Evolutionary conservation across 805 yeast species (phyloP), one percentile per base, ranked within the genome.

Genomic region (Ogataea naganishii): DNA sequence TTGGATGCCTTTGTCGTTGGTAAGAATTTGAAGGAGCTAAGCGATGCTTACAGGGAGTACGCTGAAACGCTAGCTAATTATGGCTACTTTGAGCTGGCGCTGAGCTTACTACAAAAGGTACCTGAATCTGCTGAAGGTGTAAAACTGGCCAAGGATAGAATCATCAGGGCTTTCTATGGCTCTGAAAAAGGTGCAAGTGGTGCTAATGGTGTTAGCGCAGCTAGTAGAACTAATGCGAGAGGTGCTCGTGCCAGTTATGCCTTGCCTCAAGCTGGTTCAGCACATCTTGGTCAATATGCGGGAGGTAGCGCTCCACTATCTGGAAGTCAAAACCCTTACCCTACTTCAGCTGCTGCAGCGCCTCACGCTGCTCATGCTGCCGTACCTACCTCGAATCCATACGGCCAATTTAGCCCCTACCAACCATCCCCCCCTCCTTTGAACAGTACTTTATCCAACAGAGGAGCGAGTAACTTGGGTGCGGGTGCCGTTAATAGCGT

Each of bases 11-110:
- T 62, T 2, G 48, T 65, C 24, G 44, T 60, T 2, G 62, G 68
- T 8, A 62, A 68, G 13, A 60, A 69, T 10, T 56, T 71, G 25
- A 70, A 60, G 23, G 64, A 63, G 1, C 58, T 77, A 30, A 69
- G 76, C 42, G 63, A 64, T 22, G 77, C 79, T 3, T 74, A 83
- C 37, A 64, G 84, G 40, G 97, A 92, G 55, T 92, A 81, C 53
- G 77, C 94, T 26, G 76, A 73, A 40, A 62, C 80, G 36, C 75
- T 86, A 33, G 80, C 95, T 4, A 75, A 85, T 17, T 75, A 69
- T 47, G 97, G 96, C 17, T 75, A 82, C 39, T 77, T 84, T 43
- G 94, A 80, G 7, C 61, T 89, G 41, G 96, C 97, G 2, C 68
- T 64, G 34, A 71, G 67, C 40, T 73, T 82, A 41, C 66, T 89